Evolutionary conservation across 768 basidiomycete genomes (phyloP), one percentile per base, ranked within the genome.

Genomic region (Mrakia frigida): DNA sequence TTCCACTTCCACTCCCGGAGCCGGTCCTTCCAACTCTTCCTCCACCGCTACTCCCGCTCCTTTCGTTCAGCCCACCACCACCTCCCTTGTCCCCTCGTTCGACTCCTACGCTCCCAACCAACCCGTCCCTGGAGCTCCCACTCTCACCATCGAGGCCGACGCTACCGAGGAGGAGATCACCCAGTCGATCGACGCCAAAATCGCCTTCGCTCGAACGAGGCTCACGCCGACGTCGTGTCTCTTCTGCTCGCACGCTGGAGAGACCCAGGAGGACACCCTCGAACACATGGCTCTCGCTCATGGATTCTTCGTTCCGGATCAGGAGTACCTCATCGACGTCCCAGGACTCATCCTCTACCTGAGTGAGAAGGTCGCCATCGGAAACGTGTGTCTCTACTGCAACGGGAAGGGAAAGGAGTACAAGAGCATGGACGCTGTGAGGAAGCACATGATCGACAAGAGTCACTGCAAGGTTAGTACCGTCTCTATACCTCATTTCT

Each of bases 361-460:
- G 10, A 93, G 91, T 7, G 93, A 97, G 85, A 97, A 97, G 84
- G 89, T 98, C 68, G 90, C 92, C 0, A 88, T 96, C n/a, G 92
- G 90, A 21, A 95, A 97, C 84, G 86, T 93, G 10, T 99, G 97
- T 85, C 88, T 98, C 37, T 93, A 87, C 84, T 99, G 97, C 84
- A 92, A 91, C 80, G 90, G 89, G 46, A 89, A 87, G 78, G 77
- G 77, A 88, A 81, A 89, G 77, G 94, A 93, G 80, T 94, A 94
- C 83, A 88, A 89, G 75, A 90, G 89, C 23, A 81, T 95, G 73
- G 91, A 93, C 5, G 96, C 95, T 0, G 94, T 93, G 6, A 86
- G 94, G 79, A 92, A 92, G 81, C 97, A 99, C 82, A 99, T 99
- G 97, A 78, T 88, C 56, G 95, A 95, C 86, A 98, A 98, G 74